Evolutionary conservation across 1,139 yeast species (phyloP).

Genomic region (Geotrichum bryndzae): DNA sequence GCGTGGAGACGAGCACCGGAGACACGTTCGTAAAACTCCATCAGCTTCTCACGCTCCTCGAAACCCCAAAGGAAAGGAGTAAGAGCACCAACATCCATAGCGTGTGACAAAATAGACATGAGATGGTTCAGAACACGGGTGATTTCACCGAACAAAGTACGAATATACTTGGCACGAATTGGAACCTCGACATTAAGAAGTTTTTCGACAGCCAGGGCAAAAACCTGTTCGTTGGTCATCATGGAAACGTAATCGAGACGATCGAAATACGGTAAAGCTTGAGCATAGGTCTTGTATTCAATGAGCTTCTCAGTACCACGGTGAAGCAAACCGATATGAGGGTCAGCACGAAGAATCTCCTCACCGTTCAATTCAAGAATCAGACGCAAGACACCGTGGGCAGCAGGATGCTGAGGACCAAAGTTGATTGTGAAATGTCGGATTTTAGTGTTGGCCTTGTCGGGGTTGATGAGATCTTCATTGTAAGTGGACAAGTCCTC

Average conservation of each 20-base stretch:
- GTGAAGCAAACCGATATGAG: slow-evolving; percentile 82
- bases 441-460: slow-evolving; percentile 43
- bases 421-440: slow-evolving; percentile 86
- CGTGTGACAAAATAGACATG: slow-evolving; percentile 83
- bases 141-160: slow-evolving; percentile 83
- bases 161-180: slow-evolving; percentile 73
- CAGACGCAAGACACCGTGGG: slow-evolving; percentile 85
- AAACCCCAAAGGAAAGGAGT: slow-evolving; percentile 94
- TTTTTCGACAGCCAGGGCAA: slow-evolving; percentile 80
- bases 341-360: slow-evolving; percentile 80
- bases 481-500: slow-evolving; percentile 32
- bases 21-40: slow-evolving; percentile 90
- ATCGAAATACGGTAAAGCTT: slow-evolving; percentile 85
- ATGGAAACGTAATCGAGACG: slow-evolving; percentile 83
- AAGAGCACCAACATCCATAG: slow-evolving; percentile 93
- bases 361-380: slow-evolving; percentile 85
- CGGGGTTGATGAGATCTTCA: slow-evolving; percentile 25
- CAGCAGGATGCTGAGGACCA: slow-evolving; percentile 95
- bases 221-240: slow-evolving; percentile 91
- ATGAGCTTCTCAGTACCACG: slow-evolving; percentile 87
- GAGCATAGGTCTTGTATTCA: slow-evolving; percentile 76
- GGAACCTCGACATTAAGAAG: slow-evolving; percentile 82
- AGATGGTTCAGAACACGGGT: slow-evolving; percentile 79
- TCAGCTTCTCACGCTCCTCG: slow-evolving; percentile 87
- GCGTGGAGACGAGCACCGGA: slow-evolving; percentile 87